Conservation (phyloP, 148 eudicot species). For the Persicaria tinctoria region DNA sequence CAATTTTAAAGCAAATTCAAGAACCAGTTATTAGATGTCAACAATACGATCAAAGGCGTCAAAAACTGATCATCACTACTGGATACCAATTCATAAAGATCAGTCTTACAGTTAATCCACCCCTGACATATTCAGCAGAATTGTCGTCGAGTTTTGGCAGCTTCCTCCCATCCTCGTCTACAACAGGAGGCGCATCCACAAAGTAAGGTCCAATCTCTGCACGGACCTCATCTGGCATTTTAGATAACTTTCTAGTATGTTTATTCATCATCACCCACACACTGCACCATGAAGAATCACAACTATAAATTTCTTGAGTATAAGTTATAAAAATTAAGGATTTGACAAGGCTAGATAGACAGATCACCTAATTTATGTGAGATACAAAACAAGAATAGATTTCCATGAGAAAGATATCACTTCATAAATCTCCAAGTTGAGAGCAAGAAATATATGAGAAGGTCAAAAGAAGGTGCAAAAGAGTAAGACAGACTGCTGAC, state of each 20-base stretch:
- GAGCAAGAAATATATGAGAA: background rate
- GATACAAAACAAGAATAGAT: background rate
- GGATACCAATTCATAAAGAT: background rate
- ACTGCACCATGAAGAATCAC: slow-evolving; percentile 28
- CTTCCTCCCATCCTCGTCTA: slow-evolving; percentile 74
- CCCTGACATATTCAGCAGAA: slow-evolving; percentile 54
- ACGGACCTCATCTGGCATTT: slow-evolving; percentile 96
- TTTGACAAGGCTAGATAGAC: background rate
- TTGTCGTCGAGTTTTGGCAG: slow-evolving; percentile 72
- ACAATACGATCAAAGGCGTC: background rate
- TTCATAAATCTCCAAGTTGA: background rate
- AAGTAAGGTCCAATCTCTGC: slow-evolving; percentile 65
- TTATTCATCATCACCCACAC: slow-evolving; percentile 98
- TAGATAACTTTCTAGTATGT: slow-evolving; percentile 70
- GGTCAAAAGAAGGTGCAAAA: background rate
- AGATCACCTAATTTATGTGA: background rate
- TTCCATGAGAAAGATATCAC: background rate
- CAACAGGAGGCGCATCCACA: slow-evolving; percentile 76
- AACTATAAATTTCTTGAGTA: background rate
- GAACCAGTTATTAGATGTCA: background rate
- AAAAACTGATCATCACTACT: background rate
- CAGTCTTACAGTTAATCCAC: slow-evolving; percentile 64
- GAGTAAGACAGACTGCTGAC: slow-evolving; percentile 27
- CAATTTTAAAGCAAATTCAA: background rate
- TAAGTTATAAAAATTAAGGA: background rate